phyloP scores from a whole-genome alignment of 208 protist species.

The Wallacemonas rigidus region DNA sequence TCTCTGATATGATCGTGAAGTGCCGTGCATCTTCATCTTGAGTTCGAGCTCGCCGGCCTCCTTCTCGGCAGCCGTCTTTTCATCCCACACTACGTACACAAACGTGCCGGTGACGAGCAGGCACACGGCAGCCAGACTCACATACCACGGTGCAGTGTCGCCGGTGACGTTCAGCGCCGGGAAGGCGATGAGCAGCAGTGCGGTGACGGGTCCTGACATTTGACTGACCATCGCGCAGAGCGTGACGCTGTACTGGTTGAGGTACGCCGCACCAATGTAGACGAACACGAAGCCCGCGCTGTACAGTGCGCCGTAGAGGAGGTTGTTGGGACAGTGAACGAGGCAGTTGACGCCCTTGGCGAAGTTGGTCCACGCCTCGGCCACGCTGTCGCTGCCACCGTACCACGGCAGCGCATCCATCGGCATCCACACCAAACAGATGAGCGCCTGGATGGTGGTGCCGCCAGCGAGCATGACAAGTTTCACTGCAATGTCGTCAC shows the following conservation, averaged over 20 bases:
- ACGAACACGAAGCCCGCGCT: conserved; percentile 49
- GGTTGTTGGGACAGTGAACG: conserved; percentile 32
- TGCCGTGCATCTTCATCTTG: conserved; percentile 33
- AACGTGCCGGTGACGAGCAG: conserved; percentile 38
- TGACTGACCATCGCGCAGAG: conserved; percentile 70
- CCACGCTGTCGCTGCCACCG: conserved; percentile 39
- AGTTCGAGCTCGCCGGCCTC: conserved; percentile 39
- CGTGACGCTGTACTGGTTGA: conserved; percentile 71
- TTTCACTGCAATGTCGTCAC: conserved; percentile 56
- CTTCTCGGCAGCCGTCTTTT: conserved; percentile 44
- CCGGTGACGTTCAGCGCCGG: conserved; percentile 46
- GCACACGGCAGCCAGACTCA: conserved; percentile 34
- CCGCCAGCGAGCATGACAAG: conserved; percentile 55
- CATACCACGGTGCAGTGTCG: conserved; percentile 43
- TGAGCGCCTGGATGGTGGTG: conserved; percentile 40
- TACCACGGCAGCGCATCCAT: conserved; percentile 64
- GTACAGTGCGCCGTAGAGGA: conserved; percentile 46
- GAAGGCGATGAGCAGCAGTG: conserved; percentile 44
- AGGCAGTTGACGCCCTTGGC: conserved; percentile 18
- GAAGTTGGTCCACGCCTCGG: conserved; percentile 39
- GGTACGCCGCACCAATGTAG: conserved; percentile 55
- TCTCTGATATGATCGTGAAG: conserved; percentile 16
- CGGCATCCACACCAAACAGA: conserved; percentile 41
- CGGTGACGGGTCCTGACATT: conserved; percentile 51
- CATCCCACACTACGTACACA: conserved; percentile 59